Conservation (phyloP, 495 filamentous ascomycete species). For the Opeltia flavorubescens region DNA sequence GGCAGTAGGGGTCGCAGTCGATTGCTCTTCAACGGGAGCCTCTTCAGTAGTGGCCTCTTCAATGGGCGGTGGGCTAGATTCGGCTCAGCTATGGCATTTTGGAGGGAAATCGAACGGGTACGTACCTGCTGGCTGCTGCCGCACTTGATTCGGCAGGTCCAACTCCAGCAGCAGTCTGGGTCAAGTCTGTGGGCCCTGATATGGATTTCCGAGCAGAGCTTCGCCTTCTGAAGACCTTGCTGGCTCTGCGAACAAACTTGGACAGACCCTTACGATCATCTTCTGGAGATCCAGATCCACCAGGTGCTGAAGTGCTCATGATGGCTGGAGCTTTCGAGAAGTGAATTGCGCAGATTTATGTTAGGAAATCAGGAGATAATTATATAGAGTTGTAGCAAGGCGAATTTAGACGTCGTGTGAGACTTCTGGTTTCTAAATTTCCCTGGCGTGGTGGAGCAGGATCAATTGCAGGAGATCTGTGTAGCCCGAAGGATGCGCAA, state of each 20-base stretch:
- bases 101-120: slow-evolving; percentile 1
- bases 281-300: slow-evolving; percentile 13
- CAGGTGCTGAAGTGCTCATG: slow-evolving; percentile 10
- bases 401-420: not conserved
- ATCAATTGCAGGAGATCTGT: not conserved
- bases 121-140: slow-evolving; percentile 21
- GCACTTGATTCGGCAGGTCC: slow-evolving; percentile 2
- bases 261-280: slow-evolving; percentile 49
- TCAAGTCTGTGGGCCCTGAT: slow-evolving; percentile 8
- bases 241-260: slow-evolving; percentile 49
- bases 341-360: not conserved
- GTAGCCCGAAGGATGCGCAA: not conserved
- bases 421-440: not conserved
- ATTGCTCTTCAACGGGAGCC: slow-evolving; percentile 1
- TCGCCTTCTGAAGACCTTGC: slow-evolving; percentile 43
- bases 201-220: slow-evolving; percentile 28
- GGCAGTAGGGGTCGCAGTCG: slow-evolving; percentile 1
- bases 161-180: not conserved
- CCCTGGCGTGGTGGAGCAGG: not conserved
- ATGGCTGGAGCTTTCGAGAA: not conserved
- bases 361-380: not conserved
- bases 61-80: slow-evolving; percentile 7
- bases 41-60: not conserved
- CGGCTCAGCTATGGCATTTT: not conserved
- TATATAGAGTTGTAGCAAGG: not conserved